Conservation (phyloP, 2,329 filamentous ascomycete genomes). For the Emmonsiellopsis sp. region DNA sequence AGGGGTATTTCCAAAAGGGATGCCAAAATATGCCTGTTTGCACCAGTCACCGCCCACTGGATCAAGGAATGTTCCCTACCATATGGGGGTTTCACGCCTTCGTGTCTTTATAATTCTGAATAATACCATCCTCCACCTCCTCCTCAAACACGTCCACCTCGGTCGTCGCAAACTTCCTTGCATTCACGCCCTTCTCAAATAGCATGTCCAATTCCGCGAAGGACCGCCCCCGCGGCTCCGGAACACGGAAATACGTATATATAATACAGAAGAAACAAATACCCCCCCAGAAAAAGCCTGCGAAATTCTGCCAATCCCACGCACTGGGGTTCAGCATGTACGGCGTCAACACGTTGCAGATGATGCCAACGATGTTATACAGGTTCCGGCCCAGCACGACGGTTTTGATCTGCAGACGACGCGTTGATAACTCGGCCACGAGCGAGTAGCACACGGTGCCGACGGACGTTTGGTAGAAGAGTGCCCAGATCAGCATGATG, state of each 20-base stretch:
- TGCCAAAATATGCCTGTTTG: too few relatives aligned
- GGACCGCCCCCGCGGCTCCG: slow-evolving; percentile 68
- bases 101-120: slow-evolving; percentile 6
- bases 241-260: slow-evolving; percentile 72
- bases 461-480: slow-evolving; percentile 78
- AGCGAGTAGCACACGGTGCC: slow-evolving; percentile 86
- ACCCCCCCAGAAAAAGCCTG: slow-evolving; percentile 81
- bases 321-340: slow-evolving; percentile 85
- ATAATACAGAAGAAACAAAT: slow-evolving; percentile 72
- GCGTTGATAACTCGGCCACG: slow-evolving; percentile 73
- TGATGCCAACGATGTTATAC: slow-evolving; percentile 72
- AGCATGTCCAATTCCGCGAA: slow-evolving; percentile 81
- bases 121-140: slow-evolving; percentile 8
- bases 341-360: slow-evolving; percentile 72
- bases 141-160: slow-evolving; percentile 12
- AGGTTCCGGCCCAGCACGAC: slow-evolving; percentile 75
- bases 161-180: slow-evolving; percentile 53
- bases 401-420: slow-evolving; percentile 81
- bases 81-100: background rate
- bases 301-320: slow-evolving; percentile 82
- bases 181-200: slow-evolving; percentile 63
- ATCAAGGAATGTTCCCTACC: too few relatives aligned
- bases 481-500: slow-evolving; percentile 75
- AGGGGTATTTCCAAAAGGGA: too few relatives aligned
- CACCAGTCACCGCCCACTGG: too few relatives aligned